Base-by-base conservation (phyloP, 2,329 filamentous ascomycete species). In the Ophiostoma sp. region DNA sequence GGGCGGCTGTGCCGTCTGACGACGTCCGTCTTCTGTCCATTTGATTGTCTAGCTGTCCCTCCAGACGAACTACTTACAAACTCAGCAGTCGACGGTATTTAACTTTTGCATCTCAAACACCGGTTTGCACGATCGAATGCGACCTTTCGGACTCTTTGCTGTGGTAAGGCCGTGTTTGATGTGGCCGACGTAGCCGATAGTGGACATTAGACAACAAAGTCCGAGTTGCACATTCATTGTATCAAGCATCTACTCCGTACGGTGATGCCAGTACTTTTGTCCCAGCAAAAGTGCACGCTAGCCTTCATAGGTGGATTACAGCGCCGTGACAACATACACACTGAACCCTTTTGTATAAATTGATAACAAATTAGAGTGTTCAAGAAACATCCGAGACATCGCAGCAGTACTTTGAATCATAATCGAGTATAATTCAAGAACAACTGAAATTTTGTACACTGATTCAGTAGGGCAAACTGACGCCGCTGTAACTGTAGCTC, bases 1-100 rank as follows among this genome's bases (percentile, higher is more conserved):
- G 2, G 55, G 69, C 69, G 61, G 61, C 28, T 50, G 25, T 63
- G 17, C 55, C 25, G 39, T 25, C 69, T 45, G 50, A 59, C 69
- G n/a, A 39, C 31, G 15, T 22, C 31, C 25, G 11, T 28, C 1
- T 28, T 57, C n/a, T 15, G 22, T 25, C 17, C 52, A 19, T 22
- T 9, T 48, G 42, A 3, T 15, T 19, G 15, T 9, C 50, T 25
- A n/a, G 22, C n/a, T n/a, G 19, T 45, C 19, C 8, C 19, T 45
- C 42, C 42, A 45, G 42, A n/a, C n/a, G n/a, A n/a, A n/a, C n/a
- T n/a, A n/a, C n/a, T n/a, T n/a, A n/a, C n/a, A n/a, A n/a, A n/a
- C n/a, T n/a, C n/a, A n/a, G n/a, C n/a, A n/a, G 39, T 42, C 6
- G 39, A 12, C 5, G 48, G 3, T 52, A n/a, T 22, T 52, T 19